Conservation (phyloP, 768 basidiomycete genomes). For the Lepiota brunneoincarnata region DNA sequence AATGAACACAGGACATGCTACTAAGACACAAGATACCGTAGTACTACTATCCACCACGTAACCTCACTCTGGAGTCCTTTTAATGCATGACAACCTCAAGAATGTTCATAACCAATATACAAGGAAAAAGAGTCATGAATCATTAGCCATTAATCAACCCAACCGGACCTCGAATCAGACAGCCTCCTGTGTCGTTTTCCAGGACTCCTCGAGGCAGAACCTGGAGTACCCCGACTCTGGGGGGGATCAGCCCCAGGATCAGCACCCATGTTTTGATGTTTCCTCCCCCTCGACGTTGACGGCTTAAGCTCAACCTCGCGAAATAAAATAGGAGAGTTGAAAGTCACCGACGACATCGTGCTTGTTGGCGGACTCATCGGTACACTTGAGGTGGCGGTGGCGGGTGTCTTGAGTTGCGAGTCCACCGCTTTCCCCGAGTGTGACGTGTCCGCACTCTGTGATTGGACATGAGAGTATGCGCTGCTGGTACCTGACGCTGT, state of each 20-base stretch:
- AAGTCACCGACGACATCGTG: neutral
- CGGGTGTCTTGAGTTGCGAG: too few species aligned
- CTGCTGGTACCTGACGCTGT: neutral
- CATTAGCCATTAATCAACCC: neutral
- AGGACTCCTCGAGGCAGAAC: neutral
- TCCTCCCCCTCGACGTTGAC: neutral
- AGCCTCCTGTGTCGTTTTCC: neutral
- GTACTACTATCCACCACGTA: too few species aligned
- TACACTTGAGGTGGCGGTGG: neutral
- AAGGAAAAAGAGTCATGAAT: too few species aligned
- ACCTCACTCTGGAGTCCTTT: too few species aligned
- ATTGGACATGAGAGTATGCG: neutral
- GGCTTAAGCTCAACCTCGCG: neutral
- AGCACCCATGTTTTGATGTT: neutral
- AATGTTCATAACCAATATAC: too few species aligned
- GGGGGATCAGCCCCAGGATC: neutral
- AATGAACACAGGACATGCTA: too few species aligned
- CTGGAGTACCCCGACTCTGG: too few species aligned
- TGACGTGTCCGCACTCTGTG: too few species aligned
- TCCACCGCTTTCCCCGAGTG: too few species aligned
- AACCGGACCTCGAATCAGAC: neutral
- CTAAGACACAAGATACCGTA: too few species aligned
- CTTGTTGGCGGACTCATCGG: neutral
- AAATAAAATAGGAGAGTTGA: neutral
- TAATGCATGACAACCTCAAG: too few species aligned